Evolutionary conservation across 2,329 filamentous ascomycete species (phyloP).

Genomic region (Cryphonectria nitschkei): DNA sequence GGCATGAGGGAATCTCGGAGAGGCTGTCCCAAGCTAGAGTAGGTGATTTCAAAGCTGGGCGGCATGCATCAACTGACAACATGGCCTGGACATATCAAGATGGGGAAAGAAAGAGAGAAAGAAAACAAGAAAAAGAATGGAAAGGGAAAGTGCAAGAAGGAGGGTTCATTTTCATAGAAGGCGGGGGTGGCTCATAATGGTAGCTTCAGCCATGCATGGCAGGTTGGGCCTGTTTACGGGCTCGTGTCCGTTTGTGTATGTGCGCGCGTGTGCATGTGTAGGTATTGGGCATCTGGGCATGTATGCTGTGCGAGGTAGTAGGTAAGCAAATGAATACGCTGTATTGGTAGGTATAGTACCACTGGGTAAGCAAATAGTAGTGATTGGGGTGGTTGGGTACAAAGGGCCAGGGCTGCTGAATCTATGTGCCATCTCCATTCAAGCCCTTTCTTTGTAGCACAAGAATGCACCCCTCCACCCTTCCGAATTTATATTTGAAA

Average conservation of each 20-base stretch:
- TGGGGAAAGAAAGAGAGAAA: too few species aligned
- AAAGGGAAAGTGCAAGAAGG: neutral
- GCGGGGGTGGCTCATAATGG: too few species aligned
- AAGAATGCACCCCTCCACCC: neutral
- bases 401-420: neutral
- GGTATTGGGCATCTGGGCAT: too few species aligned
- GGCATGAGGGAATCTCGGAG: neutral
- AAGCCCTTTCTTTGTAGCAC: neutral
- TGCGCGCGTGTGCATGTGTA: too few species aligned
- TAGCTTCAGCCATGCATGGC: neutral
- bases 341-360: neutral
- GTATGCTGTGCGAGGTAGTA: neutral
- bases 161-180: too few species aligned
- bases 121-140: too few species aligned
- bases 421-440: neutral
- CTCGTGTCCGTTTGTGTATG: too few species aligned
- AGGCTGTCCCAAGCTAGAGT: neutral
- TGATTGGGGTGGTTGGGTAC: neutral
- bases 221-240: too few species aligned
- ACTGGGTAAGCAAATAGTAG: too few species aligned
- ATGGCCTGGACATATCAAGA: too few species aligned
- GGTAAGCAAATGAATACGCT: neutral
- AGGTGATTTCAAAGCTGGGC: neutral
- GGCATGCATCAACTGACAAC: too few species aligned
- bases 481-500: neutral